phyloP scores from a whole-genome alignment of 495 filamentous ascomycete species.

The Physcia stellaris region DNA sequence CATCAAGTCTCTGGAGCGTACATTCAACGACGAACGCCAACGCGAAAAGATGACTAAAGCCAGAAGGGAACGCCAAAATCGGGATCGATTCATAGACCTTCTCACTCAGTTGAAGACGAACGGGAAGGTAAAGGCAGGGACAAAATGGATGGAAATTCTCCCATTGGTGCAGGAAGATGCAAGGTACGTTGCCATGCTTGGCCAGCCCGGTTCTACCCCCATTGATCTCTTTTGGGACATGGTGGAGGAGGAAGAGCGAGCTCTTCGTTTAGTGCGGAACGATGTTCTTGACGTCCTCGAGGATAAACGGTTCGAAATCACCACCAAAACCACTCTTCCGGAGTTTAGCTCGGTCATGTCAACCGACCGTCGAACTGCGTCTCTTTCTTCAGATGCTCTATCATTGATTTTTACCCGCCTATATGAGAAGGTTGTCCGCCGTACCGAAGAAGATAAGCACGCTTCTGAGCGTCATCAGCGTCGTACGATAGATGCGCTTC shows the following conservation, averaged over 20 bases:
- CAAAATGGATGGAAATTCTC: constrained; percentile 78
- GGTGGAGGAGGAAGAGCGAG: constrained; percentile 83
- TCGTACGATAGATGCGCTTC: constrained; percentile 68
- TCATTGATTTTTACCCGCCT: constrained; percentile 72
- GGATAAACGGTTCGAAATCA: constrained; percentile 87
- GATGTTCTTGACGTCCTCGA: constrained; percentile 83
- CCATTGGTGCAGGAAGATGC: constrained; percentile 68
- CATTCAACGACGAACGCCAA: constrained; percentile 79
- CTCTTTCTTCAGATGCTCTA: constrained; percentile 63
- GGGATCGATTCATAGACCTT: constrained; percentile 64
- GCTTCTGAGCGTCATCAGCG: constrained; percentile 76
- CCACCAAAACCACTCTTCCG: constrained; percentile 68
- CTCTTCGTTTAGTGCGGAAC: constrained; percentile 66
- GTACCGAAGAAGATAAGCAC: constrained; percentile 73
- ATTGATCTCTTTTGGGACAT: constrained; percentile 95
- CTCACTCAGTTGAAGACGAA: constrained; percentile 58
- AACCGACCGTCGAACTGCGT: constrained; percentile 71
- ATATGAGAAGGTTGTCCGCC: constrained; percentile 62
- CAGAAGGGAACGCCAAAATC: constrained; percentile 69
- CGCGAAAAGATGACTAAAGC: constrained; percentile 67
- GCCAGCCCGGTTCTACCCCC: constrained; percentile 77
- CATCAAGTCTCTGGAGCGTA: constrained; percentile 79
- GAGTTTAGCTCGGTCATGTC: constrained; percentile 69
- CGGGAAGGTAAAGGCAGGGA: constrained; percentile 79
- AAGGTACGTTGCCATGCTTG: constrained; percentile 73